Evolutionary conservation across 140 eudicot species (phyloP).

Genomic region (Cichorium intybus): DNA sequence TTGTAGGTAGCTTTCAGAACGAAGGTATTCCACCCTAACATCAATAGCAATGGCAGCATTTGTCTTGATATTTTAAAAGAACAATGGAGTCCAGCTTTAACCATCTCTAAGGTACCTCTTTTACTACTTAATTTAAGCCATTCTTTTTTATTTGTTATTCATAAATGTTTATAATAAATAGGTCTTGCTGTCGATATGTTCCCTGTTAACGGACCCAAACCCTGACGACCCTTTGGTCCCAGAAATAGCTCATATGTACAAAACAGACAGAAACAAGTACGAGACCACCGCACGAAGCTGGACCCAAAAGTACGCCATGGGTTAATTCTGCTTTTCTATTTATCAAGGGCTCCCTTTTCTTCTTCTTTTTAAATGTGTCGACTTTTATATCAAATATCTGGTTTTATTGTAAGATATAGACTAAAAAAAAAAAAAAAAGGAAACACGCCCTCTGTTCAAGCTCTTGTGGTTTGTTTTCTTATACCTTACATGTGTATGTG

Average conservation of each 20-base stretch:
- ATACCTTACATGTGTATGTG: too few relatives aligned
- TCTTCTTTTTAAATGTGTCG: too few relatives aligned
- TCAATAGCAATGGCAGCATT: conserved; percentile 60
- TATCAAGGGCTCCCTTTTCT: conserved; percentile 20
- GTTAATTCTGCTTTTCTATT: conserved; percentile 17
- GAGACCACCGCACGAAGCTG: conserved; percentile 52
- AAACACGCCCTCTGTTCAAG: too few relatives aligned
- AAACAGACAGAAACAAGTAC: conserved; percentile 45
- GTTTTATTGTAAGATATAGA: too few relatives aligned
- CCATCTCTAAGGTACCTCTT: conserved; percentile 49
- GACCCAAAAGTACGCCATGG: conserved; percentile 57
- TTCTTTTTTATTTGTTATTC: neutral
- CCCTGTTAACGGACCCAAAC: conserved; percentile 49
- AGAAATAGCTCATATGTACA: conserved; percentile 52
- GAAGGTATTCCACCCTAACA: conserved; percentile 55
- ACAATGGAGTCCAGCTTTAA: conserved; percentile 64
- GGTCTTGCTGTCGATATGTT: conserved; percentile 45
- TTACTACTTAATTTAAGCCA: neutral
- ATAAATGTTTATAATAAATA: conserved; percentile 12
- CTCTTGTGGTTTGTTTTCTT: too few relatives aligned
- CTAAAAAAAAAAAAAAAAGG: too few relatives aligned
- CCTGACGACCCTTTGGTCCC: conserved; percentile 58
- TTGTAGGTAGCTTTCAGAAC: conserved; percentile 59
- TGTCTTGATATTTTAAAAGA: conserved; percentile 63
- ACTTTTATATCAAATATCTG: too few relatives aligned